Evolutionary conservation across 1,139 yeast genomes (phyloP), one percentile per base, ranked within the genome.

Genomic region (Pichia sp.): DNA sequence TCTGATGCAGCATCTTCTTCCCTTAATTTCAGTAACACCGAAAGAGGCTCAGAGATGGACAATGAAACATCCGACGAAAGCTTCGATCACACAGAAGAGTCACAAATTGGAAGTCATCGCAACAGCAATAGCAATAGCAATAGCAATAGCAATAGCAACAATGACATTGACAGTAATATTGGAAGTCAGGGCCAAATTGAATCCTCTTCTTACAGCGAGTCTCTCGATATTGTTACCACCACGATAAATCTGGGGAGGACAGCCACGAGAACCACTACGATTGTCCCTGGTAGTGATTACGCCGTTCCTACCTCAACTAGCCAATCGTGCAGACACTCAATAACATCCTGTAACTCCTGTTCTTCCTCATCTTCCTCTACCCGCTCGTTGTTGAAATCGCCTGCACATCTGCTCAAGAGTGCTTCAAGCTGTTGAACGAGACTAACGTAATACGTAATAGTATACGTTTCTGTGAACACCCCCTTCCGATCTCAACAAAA

Each of bases 361-460:
- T 24, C 29, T 3, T 32, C 29, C 12, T 23, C 32, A 16, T 20
- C 20, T 20, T 33, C 32, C 9, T 40, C 46, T 6, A 36, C 34
- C 29, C 38, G 41, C 31, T 46, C 50, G 3, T 41, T 47, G 22
- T 27, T 42, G 12, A 30, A 22, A 16, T 40, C 41, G 3, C 45
- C 42, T 15, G 26, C 18, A 7, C 27, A 24, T 19, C 35, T 38
- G 29, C 23, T 21, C 25, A 33, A 32, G 23, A 13, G 34, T 5
- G 9, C 23, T 6, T 26, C 25, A 15, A 34, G 34, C 18, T 33
- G 24, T 8, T 24, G 29, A 21, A 13, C 14, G 26, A n/a, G 7
- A 12, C 11, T 9, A 9, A 21, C 11, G 11, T 21, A 21, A 21
- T 11, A 21, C 22, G 11, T 21, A n/a, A n/a, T n/a, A n/a, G n/a